phyloP scores from a whole-genome alignment of 768 basidiomycete genomes.

The Tulasnella sp. region DNA sequence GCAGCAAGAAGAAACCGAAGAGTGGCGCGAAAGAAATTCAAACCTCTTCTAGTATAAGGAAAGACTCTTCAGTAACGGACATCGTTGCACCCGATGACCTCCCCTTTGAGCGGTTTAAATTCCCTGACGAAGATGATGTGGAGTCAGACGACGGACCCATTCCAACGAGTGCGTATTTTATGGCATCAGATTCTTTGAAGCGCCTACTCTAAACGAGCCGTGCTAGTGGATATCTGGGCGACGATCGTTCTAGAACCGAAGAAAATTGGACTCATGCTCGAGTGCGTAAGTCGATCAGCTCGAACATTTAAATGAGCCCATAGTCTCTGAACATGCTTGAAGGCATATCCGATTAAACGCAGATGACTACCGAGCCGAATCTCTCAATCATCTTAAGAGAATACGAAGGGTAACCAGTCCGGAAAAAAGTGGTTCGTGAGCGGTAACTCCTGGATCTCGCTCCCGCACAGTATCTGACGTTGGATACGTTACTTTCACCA shows the following conservation, averaged over 20 bases:
- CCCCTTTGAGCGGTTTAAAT: constrained; percentile 13
- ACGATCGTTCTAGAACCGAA: neutral
- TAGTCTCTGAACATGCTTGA: neutral
- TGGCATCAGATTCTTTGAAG: neutral
- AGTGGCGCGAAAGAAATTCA: neutral
- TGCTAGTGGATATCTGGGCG: constrained; percentile 4
- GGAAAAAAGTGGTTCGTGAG: neutral
- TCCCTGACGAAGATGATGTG: constrained; percentile 2
- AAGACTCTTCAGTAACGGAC: neutral
- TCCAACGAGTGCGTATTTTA: neutral
- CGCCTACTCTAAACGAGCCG: neutral
- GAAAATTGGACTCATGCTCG: constrained; percentile 14
- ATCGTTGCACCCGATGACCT: neutral
- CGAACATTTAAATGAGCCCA: neutral
- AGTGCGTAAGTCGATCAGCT: neutral
- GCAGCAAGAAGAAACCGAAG: neutral
- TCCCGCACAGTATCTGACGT: neutral
- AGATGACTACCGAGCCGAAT: neutral
- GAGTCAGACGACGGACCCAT: constrained; percentile 7
- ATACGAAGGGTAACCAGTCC: constrained; percentile 40
- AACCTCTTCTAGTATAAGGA: neutral
- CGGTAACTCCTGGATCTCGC: neutral
- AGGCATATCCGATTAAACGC: constrained; percentile 3
- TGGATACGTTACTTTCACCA: neutral
- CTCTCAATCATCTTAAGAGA: constrained; percentile 66